A percentile compares a stretch with the other conserved stretches of the same genome.
phyloP scores from a whole-genome alignment of 139 green algal species.

The Chlamydomonas applanata region DNA sequence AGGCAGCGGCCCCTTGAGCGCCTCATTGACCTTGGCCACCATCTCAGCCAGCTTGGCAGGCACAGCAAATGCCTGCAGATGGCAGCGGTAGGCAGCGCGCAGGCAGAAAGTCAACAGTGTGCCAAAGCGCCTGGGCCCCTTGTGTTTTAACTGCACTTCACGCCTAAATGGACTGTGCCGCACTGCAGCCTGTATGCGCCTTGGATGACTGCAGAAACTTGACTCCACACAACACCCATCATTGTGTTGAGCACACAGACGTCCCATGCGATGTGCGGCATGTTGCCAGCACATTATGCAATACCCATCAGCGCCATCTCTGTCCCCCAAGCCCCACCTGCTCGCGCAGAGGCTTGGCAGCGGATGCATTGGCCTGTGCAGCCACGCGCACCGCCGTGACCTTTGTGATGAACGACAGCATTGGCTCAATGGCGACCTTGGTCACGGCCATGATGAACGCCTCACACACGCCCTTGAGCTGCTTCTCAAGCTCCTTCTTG shows the following conservation, averaged over 20 bases:
- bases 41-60: slow-evolving; percentile 79
- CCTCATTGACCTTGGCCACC: slow-evolving; percentile 70
- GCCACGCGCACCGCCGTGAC: slow-evolving; percentile 65
- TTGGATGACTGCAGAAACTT: too few relatives aligned
- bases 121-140: too few relatives aligned
- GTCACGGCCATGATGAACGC: slow-evolving; percentile 93
- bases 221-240: too few relatives aligned
- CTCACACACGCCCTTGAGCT: slow-evolving; percentile 89
- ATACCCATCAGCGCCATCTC: too few relatives aligned
- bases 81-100: neutral
- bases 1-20: slow-evolving; percentile 66
- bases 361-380: slow-evolving; percentile 5
- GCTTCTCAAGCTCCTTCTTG: slow-evolving; percentile 94
- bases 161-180: too few relatives aligned
- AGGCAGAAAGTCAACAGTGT: too few relatives aligned
- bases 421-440: slow-evolving; percentile 87
- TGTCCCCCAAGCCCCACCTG: slow-evolving; percentile 46
- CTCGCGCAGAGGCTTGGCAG: slow-evolving; percentile 56
- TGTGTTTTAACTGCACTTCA: too few relatives aligned
- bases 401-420: slow-evolving; percentile 86
- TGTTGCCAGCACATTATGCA: too few relatives aligned
- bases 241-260: too few relatives aligned
- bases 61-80: slow-evolving; percentile 86
- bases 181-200: too few relatives aligned
- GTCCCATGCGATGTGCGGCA: too few relatives aligned